Conservation (phyloP, 805 yeast genomes). For the Scheffersomyces lignosus region DNA sequence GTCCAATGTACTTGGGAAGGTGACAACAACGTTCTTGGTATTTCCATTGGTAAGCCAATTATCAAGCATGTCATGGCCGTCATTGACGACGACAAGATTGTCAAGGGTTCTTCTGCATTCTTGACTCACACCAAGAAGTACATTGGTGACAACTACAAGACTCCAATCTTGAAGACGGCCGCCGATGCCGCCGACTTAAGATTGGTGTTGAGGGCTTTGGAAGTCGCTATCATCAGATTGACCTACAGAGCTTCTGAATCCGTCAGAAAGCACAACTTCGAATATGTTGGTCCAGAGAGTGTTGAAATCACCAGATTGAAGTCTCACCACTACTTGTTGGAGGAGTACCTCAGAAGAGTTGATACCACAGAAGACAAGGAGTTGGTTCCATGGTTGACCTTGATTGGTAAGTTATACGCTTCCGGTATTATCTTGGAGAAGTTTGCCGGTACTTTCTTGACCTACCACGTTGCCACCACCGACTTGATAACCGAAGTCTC, state of each 20-base stretch:
- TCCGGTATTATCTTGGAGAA: slow-evolving; percentile 58
- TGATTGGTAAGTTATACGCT: slow-evolving; percentile 63
- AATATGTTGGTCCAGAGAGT: slow-evolving; percentile 46
- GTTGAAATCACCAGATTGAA: slow-evolving; percentile 50
- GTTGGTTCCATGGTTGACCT: slow-evolving; percentile 50
- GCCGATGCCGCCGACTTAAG: slow-evolving; percentile 28
- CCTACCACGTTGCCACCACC: slow-evolving; percentile 55
- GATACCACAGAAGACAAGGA: slow-evolving; percentile 33
- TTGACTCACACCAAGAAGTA: slow-evolving; percentile 29
- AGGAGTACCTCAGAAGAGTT: slow-evolving; percentile 37
- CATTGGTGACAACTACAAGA: slow-evolving; percentile 18
- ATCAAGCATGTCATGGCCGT: slow-evolving; percentile 47
- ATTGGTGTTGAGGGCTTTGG: slow-evolving; percentile 34
- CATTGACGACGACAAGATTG: slow-evolving; percentile 38
- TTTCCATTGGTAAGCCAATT: slow-evolving; percentile 80
- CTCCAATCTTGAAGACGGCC: slow-evolving; percentile 29
- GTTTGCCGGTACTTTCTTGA: slow-evolving; percentile 71
- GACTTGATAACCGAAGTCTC: slow-evolving; percentile 48
- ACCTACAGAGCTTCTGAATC: slow-evolving; percentile 29
- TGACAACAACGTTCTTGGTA: slow-evolving; percentile 83
- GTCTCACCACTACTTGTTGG: slow-evolving; percentile 50
- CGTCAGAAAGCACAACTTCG: slow-evolving; percentile 42
- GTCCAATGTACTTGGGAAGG: slow-evolving; percentile 99
- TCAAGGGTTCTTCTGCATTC: slow-evolving; percentile 49
- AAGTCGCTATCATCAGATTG: slow-evolving; percentile 41